Percentiles rank a stretch among this genome's conserved stretches.
Conservation (phyloP, 192 early-diverging fungal genomes). For the Oehlia diaphana region DNA sequence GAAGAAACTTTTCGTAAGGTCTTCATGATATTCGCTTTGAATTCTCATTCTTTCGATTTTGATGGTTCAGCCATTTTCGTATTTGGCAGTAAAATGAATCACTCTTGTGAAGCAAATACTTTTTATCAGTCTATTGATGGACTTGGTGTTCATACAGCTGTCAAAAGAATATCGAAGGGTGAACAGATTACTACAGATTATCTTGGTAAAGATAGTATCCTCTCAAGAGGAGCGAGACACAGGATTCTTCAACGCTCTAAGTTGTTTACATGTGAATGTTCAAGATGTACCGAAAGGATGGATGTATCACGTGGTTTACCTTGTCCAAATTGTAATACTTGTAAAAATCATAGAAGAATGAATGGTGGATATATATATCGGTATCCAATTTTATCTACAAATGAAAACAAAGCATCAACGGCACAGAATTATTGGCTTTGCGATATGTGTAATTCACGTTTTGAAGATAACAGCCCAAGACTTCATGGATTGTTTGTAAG, state of each 20-base stretch:
- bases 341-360: neutral
- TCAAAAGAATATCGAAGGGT: neutral
- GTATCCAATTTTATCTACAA: neutral
- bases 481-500: neutral
- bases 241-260: neutral
- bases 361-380: conserved; percentile 1
- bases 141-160: neutral
- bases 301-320: conserved; percentile 1
- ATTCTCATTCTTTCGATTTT: neutral
- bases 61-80: neutral
- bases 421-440: conserved; percentile 6
- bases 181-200: conserved; percentile 8
- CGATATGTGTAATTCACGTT: neutral
- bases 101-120: conserved; percentile 12
- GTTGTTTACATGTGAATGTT: neutral
- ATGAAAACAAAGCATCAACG: neutral
- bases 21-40: neutral
- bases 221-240: neutral
- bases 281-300: neutral
- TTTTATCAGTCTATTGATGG: conserved; percentile 5
- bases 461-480: neutral
- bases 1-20: neutral
- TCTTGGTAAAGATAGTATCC: conserved; percentile 5
- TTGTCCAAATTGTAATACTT: conserved; percentile 5
- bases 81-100: conserved; percentile 4